Base-by-base conservation (phyloP, 768 basidiomycete genomes). In the Leccinum arenicola region DNA sequence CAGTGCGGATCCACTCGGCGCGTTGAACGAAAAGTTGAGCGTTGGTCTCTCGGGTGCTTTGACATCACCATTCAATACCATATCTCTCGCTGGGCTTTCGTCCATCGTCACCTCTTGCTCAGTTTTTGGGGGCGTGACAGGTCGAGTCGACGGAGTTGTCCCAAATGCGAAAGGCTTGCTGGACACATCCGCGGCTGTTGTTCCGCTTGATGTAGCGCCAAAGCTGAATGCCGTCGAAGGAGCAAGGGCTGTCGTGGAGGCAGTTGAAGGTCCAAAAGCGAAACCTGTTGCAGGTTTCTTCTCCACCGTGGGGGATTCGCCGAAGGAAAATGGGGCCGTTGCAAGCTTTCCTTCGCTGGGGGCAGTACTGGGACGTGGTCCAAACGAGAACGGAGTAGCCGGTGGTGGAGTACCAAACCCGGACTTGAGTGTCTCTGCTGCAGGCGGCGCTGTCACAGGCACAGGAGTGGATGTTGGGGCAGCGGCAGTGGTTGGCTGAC, bases 101-200 rank as follows among this genome's bases (percentile, higher is more conserved):
- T 92, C 90, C 90, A 92, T 92, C 57, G 74, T 82, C 63, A 88
- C 82, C 59, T 89, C 89, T 52, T 85, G 80, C 49, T 85, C 86
- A 35, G 77, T 76, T 57, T 78, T 83, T 3, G 89, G 89, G 10
- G 88, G 88, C 0, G 88, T 90, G 6, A 76, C 73, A n/a, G 88
- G 78, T 21, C 86, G 77, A 27, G 77, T 70, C 48, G 71, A 49
- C 11, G 74, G 63, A 12, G 78, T 58, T 33, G 74, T 61, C 35
- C 83, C 84, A 59, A 89, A 88, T 14, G 75, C 45, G 61, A 89
- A 88, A 11, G 80, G 69, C 63, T 84, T 84, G 55, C 69, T 77
- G 6, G 82, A 75, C 9, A 75, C 75, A 61, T 81, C 78, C n/a
- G 78, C 68, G 3, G 72, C 70, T 23, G 70, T 66, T n/a, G 70